Base-by-base conservation (phyloP, 768 basidiomycete species). In the Lactarius hatsudake region DNA sequence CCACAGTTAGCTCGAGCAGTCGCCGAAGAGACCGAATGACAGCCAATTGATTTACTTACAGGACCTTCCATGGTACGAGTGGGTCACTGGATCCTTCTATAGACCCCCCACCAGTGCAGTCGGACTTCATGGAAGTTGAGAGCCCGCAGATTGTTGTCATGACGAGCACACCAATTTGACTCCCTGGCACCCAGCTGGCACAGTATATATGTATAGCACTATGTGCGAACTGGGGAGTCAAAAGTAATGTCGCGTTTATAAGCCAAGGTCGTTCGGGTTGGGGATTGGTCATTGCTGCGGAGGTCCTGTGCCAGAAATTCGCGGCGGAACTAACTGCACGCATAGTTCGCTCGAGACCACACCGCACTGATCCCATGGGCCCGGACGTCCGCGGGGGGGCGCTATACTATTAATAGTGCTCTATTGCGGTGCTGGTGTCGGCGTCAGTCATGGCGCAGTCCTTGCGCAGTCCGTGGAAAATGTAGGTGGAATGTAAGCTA, bases 21-120 rank as follows among this genome's bases (percentile, higher is more conserved):
- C 62, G 43, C 62, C 53, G 62, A 56, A 62, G 17, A 54, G 20
- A n/a, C 55, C 32, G 55, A 56, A 56, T 32, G 55, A 32, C 30
- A 56, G 32, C 17, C 38, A 23, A 56, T 20, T 42, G 18, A 55
- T 42, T 23, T 55, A 17, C 51, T 53, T 53, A 15, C 23, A 53
- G 13, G 26, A 6, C 7, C 7, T 26, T 53, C 13, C 26, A 28
- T 23, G 51, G 23, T 43, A 42, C n/a, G 17, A 54, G 43, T 23
- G n/a, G 5, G 30, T 7, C 36, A 32, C 63, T 34, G 28, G 43
- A 38, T 45, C 17, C 23, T 18, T 34, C 32, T 34, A 45, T 45
- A 23, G 45, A 10, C 43, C 43, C 34, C 18, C 45, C 36, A 36
- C 45, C n/a, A 54, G 26, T 40, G 28, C 26, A 26, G 36, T 40